Evolutionary conservation across 2,329 filamentous ascomycete genomes (phyloP).

Genomic region (Penicillium decumbens): DNA sequence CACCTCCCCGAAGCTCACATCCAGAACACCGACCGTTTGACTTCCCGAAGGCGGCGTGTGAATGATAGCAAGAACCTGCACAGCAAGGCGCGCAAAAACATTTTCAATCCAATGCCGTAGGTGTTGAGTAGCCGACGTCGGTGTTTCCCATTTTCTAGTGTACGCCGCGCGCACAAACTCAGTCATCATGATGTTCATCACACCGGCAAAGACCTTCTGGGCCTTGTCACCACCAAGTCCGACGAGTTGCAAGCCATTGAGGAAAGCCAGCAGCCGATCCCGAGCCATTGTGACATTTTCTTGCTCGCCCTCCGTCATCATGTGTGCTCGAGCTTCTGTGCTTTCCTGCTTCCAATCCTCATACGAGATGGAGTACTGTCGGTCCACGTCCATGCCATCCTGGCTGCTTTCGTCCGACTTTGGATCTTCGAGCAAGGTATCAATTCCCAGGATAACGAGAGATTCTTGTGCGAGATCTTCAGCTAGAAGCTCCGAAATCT

Average conservation of each 20-base stretch:
- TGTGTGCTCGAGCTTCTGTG: slow-evolving; percentile 23
- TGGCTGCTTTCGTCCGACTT: slow-evolving; percentile 15
- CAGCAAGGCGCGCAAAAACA: slow-evolving; percentile 50
- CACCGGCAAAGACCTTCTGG: slow-evolving; percentile 55
- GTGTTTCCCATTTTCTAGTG: slow-evolving; percentile 53
- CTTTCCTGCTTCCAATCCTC: slow-evolving; percentile 34
- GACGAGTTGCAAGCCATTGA: slow-evolving; percentile 48
- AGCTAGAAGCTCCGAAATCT: slow-evolving; percentile 43
- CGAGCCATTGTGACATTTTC: slow-evolving; percentile 28
- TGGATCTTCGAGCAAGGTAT: slow-evolving; percentile 26
- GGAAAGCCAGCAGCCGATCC: slow-evolving; percentile 36
- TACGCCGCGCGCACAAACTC: slow-evolving; percentile 55
- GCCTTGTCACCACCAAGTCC: slow-evolving; percentile 53
- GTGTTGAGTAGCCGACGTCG: slow-evolving; percentile 46
- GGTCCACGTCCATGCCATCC: slow-evolving; percentile 40
- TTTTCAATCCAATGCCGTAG: slow-evolving; percentile 55
- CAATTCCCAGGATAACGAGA: slow-evolving; percentile 41
- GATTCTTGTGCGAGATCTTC: slow-evolving; percentile 45
- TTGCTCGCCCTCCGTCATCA: slow-evolving; percentile 35
- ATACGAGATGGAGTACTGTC: slow-evolving; percentile 36
- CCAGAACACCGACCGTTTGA: slow-evolving; percentile 24
- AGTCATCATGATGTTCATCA: slow-evolving; percentile 55
- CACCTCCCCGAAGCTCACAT: slow-evolving; percentile 42
- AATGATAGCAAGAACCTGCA: slow-evolving; percentile 46
- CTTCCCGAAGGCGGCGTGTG: slow-evolving; percentile 24